Percentiles rank a stretch among this genome's conserved stretches.
These are phyloP conservation scores for Rasamsonia emersonii DNA, from an alignment of 2,329 filamentous ascomycete species.

Conservation along the genomic window DNA sequence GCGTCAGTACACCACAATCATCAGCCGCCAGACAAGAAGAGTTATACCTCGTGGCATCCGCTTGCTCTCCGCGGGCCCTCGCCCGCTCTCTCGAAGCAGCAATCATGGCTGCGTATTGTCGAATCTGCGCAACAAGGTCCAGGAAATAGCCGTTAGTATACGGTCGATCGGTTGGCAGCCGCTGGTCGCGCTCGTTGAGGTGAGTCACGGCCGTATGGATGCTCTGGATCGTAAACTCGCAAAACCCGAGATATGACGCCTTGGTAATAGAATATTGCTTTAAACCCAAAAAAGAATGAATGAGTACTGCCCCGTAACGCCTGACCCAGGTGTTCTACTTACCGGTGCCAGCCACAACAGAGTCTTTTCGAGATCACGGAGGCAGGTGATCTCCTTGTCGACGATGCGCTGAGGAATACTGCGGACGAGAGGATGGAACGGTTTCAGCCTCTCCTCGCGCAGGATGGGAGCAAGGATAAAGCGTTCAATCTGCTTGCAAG, in stretches of 20 bases:
- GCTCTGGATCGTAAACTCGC: constrained; percentile 80
- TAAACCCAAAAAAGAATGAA: constrained; percentile 53
- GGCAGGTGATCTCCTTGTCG: constrained; percentile 77
- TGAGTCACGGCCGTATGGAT: constrained; percentile 82
- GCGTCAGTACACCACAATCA: constrained; percentile 40
- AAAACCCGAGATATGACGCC: constrained; percentile 76
- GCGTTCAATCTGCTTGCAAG: constrained; percentile 69
- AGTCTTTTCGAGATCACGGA: constrained; percentile 90
- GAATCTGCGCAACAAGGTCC: constrained; percentile 89
- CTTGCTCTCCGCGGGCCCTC: constrained; percentile 42
- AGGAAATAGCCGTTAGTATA: constrained; percentile 97
- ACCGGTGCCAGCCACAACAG: constrained; percentile 86
- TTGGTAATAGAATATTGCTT: constrained; percentile 67
- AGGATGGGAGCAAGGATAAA: constrained; percentile 71
- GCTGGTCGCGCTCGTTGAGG: constrained; percentile 78
- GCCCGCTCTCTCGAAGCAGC: constrained; percentile 63
- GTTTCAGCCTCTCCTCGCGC: constrained; percentile 61
- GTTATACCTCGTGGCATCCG: constrained; percentile 43
- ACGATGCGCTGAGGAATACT: constrained; percentile 72
- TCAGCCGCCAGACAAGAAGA: not conserved
- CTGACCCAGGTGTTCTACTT: constrained; percentile 58
- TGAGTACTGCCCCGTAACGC: constrained; percentile 60
- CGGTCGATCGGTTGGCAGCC: constrained; percentile 72
- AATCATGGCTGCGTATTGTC: constrained; percentile 78
- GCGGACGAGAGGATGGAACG: constrained; percentile 71